Evolutionary conservation across 176 grass and related monocot species (phyloP).

Genomic region (Luzula sylvatica): DNA sequence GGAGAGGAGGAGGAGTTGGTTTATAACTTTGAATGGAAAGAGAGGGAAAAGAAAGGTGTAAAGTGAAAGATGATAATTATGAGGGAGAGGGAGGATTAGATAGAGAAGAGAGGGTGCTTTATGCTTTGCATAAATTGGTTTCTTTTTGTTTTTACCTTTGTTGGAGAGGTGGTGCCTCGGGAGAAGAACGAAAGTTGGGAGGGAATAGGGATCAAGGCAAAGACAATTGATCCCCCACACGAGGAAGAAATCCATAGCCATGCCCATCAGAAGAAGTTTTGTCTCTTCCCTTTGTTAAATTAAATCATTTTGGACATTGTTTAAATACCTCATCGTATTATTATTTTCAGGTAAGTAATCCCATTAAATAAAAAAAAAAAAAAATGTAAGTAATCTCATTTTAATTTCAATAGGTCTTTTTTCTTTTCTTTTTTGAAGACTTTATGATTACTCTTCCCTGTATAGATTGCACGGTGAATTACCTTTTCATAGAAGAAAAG

Average conservation of each 20-base stretch:
- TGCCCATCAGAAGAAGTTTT: background rate
- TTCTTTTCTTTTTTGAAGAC: too few species aligned
- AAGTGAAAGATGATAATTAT: slow-evolving; percentile 29
- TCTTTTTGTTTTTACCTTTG: slow-evolving; percentile 18
- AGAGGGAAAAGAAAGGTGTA: slow-evolving; percentile 12
- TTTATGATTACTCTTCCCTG: too few species aligned
- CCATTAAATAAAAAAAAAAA: too few species aligned
- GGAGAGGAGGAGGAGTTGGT: background rate
- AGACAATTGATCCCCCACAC: slow-evolving; percentile 1
- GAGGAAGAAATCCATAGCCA: background rate
- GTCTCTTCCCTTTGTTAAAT: background rate
- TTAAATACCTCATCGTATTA: background rate
- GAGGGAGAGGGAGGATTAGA: background rate
- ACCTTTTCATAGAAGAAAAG: too few species aligned
- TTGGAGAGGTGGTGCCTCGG: background rate
- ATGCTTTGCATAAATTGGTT: slow-evolving; percentile 16
- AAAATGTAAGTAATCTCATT: too few species aligned
- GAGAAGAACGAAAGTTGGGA: background rate
- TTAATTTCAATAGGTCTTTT: too few species aligned
- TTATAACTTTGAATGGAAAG: slow-evolving; percentile 12
- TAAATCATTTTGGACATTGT: background rate
- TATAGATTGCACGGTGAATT: too few species aligned
- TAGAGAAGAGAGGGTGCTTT: background rate
- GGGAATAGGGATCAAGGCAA: background rate
- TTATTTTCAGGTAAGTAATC: too few species aligned